Evolutionary conservation across 73 alveolate genomes (phyloP), one percentile per base, ranked within the genome.

Genomic region (Halteria grandinella): DNA sequence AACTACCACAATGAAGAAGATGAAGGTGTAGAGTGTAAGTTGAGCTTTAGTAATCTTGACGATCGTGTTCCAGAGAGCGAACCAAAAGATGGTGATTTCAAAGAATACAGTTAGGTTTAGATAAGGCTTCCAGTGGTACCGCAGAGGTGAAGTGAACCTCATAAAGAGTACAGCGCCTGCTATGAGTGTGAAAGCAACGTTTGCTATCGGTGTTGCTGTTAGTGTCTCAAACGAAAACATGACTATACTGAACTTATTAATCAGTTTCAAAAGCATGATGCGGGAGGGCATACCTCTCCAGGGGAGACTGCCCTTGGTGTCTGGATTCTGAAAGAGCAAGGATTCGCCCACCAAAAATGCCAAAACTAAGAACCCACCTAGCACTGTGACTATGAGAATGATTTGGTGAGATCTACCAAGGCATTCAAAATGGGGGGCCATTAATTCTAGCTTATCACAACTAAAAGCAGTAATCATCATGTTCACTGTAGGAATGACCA

Each of bases 211-310:
- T 4, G 31, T 60, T 5, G n/a, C 55, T 5, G 77, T 60, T 1
- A 60, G 57, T 37, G 43, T 39, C 5, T 40, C 39, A 20, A 60
- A 60, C 8, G 24, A 24, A 36, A 36, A 60, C 2, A 60, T 14
- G 23, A 59, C 43, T 18, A 33, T 15, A 23, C 37, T 12, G 7
- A 60, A 8, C 28, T 60, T 60, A 41, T 60, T 60, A 10, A 60
- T 8, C 21, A 60, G 6, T 27, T 33, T 36, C 10, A 60, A 7
- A 6, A 18, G 21, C 21, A 40, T 55, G 10, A 60, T 60, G 37
- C 77, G 37, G 1, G 77, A 60, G 7, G 77, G 77, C 1, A 60
- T 37, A 40, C 43, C 29, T n/a, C 77, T 37, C 77, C 77, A 60
- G 34, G 77, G 77, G 29, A 60, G 40, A 24, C 43, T 60, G 17